Conservation (phyloP, 371 early-diverging fungal species). For the Mucor ambiguus region DNA sequence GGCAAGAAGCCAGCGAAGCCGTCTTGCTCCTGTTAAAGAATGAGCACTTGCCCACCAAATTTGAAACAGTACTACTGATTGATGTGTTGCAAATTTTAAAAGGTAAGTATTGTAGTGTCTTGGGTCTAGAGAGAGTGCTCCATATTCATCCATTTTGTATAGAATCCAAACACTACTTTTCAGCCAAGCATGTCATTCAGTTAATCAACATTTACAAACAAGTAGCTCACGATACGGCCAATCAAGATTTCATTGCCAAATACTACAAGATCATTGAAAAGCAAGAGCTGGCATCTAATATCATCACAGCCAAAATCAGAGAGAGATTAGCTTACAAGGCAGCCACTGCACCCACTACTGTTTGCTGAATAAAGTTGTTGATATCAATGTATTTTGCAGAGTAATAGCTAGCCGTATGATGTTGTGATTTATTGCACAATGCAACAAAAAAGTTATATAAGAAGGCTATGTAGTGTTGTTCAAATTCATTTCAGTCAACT, state of each 20-base stretch:
- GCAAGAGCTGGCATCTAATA: not conserved
- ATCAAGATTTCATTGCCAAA: conserved; percentile 2
- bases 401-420: no score
- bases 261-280: conserved; percentile 19
- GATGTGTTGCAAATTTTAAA: conserved; percentile 15
- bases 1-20: conserved; percentile 8
- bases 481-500: no score
- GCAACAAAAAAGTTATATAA: no score
- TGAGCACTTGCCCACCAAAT: conserved; percentile 14
- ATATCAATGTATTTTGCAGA: no score
- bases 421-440: no score
- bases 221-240: not conserved
- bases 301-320: conserved; percentile 15
- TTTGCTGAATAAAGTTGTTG: not conserved
- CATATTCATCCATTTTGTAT: not conserved
- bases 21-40: not conserved
- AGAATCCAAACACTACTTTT: conserved; percentile 13
- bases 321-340: conserved; percentile 21
- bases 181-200: not conserved
- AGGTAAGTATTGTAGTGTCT: conserved; percentile 5
- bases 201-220: conserved; percentile 9
- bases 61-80: conserved; percentile 16
- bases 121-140: not conserved
- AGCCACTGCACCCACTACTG: conserved; percentile 7
- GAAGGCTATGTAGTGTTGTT: no score